Conservation (phyloP, 345 rosid species). For the Rubroshorea leprosula region DNA sequence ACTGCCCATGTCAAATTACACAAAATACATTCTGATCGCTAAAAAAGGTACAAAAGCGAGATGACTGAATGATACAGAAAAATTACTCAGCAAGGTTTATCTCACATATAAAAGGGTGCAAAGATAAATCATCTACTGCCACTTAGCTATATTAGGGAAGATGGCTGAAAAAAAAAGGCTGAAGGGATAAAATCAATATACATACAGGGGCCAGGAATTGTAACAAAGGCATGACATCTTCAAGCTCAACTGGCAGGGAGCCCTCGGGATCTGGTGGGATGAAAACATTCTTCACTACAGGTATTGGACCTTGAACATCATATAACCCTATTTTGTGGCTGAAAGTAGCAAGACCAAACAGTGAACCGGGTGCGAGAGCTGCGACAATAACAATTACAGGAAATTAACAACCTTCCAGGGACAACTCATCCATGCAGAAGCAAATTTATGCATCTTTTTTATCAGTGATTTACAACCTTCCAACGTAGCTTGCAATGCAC, state of each 20-base stretch:
- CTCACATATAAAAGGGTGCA: neutral
- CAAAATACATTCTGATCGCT: too few relatives aligned
- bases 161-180: neutral
- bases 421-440: constrained; percentile 13
- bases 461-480: constrained; percentile 51
- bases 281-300: constrained; percentile 81
- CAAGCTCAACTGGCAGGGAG: constrained; percentile 62
- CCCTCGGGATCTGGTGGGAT: constrained; percentile 70
- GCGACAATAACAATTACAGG: constrained; percentile 10
- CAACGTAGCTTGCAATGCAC: constrained; percentile 83
- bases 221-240: constrained; percentile 87
- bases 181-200: neutral
- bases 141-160: constrained; percentile 1
- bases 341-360: constrained; percentile 83
- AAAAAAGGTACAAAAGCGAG: neutral
- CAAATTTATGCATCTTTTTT: constrained; percentile 13
- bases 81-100: neutral
- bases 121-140: neutral
- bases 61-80: constrained; percentile 1
- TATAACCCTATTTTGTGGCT: constrained; percentile 85
- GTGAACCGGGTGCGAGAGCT: constrained; percentile 77
- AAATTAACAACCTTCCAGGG: constrained; percentile 3
- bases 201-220: constrained; percentile 93
- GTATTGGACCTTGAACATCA: constrained; percentile 92
- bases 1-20: too few relatives aligned